Evolutionary conservation across 352 stramenopile species (phyloP).

Genomic region (Pythium dissotocum): DNA sequence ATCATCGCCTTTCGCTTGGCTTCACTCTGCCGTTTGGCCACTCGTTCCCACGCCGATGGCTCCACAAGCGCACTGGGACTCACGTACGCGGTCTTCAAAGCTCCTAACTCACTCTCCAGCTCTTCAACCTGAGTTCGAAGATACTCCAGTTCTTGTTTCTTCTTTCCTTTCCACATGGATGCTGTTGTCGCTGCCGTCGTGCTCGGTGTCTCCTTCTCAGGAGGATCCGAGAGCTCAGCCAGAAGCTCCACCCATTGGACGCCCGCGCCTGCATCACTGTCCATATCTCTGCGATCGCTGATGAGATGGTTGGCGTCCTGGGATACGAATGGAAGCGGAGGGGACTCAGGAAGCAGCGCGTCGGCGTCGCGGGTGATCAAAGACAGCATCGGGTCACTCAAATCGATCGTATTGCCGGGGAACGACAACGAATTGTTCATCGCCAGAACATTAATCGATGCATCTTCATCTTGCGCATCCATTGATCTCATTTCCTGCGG

Average conservation of each 20-base stretch:
- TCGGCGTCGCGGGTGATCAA: background rate
- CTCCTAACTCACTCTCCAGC: slow-evolving; percentile 30
- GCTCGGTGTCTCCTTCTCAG: too few relatives aligned
- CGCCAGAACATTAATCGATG: background rate
- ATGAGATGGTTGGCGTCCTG: too few relatives aligned
- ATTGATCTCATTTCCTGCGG: background rate
- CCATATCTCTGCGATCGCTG: too few relatives aligned
- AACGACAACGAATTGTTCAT: background rate
- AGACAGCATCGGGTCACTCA: background rate
- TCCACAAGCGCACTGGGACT: background rate
- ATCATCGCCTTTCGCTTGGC: slow-evolving; percentile 38
- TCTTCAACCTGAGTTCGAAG: slow-evolving; percentile 30
- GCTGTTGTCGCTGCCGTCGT: background rate
- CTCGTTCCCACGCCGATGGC: slow-evolving; percentile 21
- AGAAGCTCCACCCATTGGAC: too few relatives aligned
- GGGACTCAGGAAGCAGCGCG: background rate
- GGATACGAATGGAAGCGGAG: too few relatives aligned
- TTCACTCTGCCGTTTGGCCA: slow-evolving; percentile 40
- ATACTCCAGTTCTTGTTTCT: slow-evolving; percentile 41
- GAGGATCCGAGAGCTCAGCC: too few relatives aligned
- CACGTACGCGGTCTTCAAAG: background rate
- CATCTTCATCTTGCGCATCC: background rate
- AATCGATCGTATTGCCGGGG: background rate
- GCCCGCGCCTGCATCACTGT: too few relatives aligned
- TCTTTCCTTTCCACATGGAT: background rate